phyloP scores from a whole-genome alignment of 106 monocot species.

The Dioscorea alata region DNA sequence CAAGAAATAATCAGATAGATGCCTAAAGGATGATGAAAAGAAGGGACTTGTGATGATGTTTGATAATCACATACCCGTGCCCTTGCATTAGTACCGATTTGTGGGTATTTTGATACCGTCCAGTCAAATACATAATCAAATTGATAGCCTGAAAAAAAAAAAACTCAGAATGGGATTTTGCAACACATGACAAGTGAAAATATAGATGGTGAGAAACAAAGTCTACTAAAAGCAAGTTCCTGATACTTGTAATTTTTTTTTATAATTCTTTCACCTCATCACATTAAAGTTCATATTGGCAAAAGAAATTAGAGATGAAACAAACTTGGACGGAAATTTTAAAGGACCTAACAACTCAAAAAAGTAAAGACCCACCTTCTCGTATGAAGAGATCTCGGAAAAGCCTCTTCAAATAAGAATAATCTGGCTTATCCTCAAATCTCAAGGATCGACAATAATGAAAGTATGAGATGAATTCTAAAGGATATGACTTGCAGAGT shows the following conservation, averaged over 20 bases:
- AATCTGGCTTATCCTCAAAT: constrained; percentile 77
- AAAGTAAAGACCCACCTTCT: constrained; percentile 34
- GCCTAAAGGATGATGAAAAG: not conserved
- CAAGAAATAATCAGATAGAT: constrained; percentile 1
- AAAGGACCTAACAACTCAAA: too few species aligned
- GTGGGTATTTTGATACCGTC: constrained; percentile 75
- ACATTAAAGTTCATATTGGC: too few species aligned
- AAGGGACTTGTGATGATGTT: not conserved
- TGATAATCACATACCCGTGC: constrained; percentile 31
- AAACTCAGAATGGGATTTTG: not conserved
- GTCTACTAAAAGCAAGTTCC: not conserved
- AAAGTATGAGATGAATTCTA: constrained; percentile 66
- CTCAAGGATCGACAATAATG: constrained; percentile 70
- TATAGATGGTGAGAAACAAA: too few species aligned
- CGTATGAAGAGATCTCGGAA: constrained; percentile 78
- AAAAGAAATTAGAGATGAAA: too few species aligned
- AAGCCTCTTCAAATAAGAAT: constrained; percentile 67
- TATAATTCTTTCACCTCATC: too few species aligned
- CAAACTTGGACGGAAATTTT: too few species aligned
- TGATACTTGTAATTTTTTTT: not conserved
- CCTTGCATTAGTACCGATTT: constrained; percentile 46
- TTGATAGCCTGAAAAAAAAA: constrained; percentile 57
- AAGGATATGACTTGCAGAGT: constrained; percentile 66
- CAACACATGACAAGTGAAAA: too few species aligned
- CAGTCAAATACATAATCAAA: constrained; percentile 97